Evolutionary conservation across 2,329 filamentous ascomycete genomes (phyloP).

Genomic region (Alternaria burnsii): DNA sequence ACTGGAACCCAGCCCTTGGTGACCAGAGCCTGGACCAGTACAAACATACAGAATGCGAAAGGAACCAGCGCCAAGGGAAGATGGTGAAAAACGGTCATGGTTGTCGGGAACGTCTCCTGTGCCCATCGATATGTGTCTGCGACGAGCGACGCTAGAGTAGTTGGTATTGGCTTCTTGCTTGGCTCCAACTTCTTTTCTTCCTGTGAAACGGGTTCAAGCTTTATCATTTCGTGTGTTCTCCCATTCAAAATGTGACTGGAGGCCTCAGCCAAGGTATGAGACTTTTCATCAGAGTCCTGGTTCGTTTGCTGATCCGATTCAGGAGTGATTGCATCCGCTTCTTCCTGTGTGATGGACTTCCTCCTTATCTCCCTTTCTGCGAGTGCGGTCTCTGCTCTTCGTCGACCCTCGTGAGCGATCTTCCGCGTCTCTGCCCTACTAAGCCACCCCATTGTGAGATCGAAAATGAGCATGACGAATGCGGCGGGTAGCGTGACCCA

Average conservation of each 20-base stretch:
- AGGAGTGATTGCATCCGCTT: conserved; percentile 15
- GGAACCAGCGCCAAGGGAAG: conserved; percentile 74
- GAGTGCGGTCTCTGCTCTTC: conserved; percentile 57
- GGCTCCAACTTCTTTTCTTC: conserved; percentile 16
- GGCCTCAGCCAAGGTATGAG: conserved; percentile 3
- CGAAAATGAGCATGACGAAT: conserved; percentile 73
- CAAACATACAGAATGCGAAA: conserved; percentile 78
- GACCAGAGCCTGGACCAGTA: conserved; percentile 75
- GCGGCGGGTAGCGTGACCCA: conserved; percentile 76
- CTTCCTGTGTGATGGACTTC: conserved; percentile 23
- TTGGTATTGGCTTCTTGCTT: conserved; percentile 22
- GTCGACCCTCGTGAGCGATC: conserved; percentile 66
- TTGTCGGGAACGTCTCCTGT: conserved; percentile 75
- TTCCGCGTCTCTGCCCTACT: conserved; percentile 69
- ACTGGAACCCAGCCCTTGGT: conserved; percentile 79
- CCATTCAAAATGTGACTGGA: conserved; percentile 10
- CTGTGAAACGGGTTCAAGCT: neutral
- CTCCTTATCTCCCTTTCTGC: conserved; percentile 46
- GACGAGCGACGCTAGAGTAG: conserved; percentile 64
- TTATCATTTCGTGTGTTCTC: conserved; percentile 1
- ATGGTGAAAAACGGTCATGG: conserved; percentile 69
- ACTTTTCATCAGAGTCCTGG: conserved; percentile 21
- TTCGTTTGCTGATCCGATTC: conserved; percentile 3
- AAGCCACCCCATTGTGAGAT: conserved; percentile 70
- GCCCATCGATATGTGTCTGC: conserved; percentile 63